Base-by-base conservation (phyloP, 2,329 filamentous ascomycete species). In the Sphaerulina musiva region DNA sequence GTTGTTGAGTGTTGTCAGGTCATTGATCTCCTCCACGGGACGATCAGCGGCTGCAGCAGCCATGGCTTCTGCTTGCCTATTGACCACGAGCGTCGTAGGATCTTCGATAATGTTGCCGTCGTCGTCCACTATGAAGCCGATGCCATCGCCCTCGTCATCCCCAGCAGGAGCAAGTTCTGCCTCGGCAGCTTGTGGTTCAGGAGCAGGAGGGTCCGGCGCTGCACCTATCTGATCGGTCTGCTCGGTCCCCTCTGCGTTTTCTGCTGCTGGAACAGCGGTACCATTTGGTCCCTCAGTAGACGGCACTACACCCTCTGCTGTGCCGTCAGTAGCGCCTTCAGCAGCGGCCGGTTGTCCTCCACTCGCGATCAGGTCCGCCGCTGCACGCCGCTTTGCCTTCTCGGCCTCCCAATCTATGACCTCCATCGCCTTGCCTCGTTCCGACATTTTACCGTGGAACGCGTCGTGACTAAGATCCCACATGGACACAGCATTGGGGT, bases 41-140 rank as follows among this genome's bases (percentile, higher is more conserved):
- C 54, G 54, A 23, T 61, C 58, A 34, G 55, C 57, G 8, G 71
- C 68, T 36, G 79, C 77, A 38, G 78, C 75, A 47, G 76, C 76
- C 17, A 78, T 76, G 45, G 76, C 77, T 23, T 78, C 76, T 31
- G 83, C 83, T 66, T 87, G 84, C 4, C 84, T 78, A 68, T 91
- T 83, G 58, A 90, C 79, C 39, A 80, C 76, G 12, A 86, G 76
- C 1, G 85, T 85, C 46, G 76, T 77, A 62, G 87, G 81, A 66
- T 89, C 83, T 43, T 88, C 72, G 10, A 89, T 80, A 63, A 92
- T 85, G 62, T 86, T 77, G 6, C 87, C 87, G 68, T 89, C 81
- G 47, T 87, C 80, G 45, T 61, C 55, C 31, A 87, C 76, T 54
- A 81, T 79, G 68, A 85, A 74, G 55, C 59, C 56, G 29, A 57